Base-by-base conservation (phyloP, 495 filamentous ascomycete genomes). In the Hypoxylon crocopeplum region DNA sequence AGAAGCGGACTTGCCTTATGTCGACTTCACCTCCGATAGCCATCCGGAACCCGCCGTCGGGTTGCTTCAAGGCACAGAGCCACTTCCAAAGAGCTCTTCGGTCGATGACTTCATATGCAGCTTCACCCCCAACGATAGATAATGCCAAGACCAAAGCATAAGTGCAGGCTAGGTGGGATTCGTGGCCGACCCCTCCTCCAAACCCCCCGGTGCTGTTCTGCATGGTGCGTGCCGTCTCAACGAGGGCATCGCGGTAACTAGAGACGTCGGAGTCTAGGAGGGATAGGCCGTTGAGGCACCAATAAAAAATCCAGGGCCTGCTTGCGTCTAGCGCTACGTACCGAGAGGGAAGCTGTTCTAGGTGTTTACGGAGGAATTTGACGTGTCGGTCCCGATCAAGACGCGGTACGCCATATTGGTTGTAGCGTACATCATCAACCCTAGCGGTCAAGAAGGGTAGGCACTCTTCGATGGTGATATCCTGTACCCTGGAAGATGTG, bases 281-380 rank as follows among this genome's bases (percentile, higher is more conserved):
- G 30, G 79, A 75, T 19, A 98, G 78, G 0, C 83, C 90, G 7
- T 84, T 82, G 24, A 98, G 74, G 34, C 83, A 86, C 94, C 94
- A 98, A 74, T 98, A 98, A 58, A 94, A 74, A 64, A 96, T 81
- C 94, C 94, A 98, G 1, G 94, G 91, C 39, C 94, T 79, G 63
- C 86, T 89, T 12, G 94, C 87, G 76, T 98, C 94, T 42, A 89
- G 79, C 1, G 75, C 75, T 16, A 87, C 83, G 62, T 87, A 94
- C 8, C 73, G 71, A 2, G 78, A 69, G 0, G 92, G 90, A 50
- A 94, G 85, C 13, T 76, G 71, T 5, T 69, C 79, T 13, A 98
- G 75, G 20, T 80, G 77, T 33, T 82, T 76, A 44, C 86, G 86
- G 17, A 97, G 79, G 69, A 93, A 98, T n/a, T 56, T 72, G 56